phyloP scores from a whole-genome alignment of 805 yeast species.

The Osmozyma mogii region DNA sequence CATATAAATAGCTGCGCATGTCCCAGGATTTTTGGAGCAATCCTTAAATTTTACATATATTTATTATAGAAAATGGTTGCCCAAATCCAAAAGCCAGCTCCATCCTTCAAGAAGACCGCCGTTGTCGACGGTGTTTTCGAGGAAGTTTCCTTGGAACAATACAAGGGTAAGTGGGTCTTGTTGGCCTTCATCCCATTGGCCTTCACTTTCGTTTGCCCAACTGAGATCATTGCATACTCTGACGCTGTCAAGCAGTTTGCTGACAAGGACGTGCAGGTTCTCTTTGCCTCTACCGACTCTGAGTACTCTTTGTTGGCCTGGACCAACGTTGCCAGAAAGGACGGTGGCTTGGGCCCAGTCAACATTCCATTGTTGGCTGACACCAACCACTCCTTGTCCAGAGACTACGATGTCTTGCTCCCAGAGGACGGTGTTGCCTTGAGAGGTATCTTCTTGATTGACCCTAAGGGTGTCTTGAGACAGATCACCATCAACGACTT shows the following conservation, averaged over 20 bases:
- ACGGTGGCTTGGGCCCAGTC: conserved; percentile 96
- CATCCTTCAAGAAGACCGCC: conserved; percentile 92
- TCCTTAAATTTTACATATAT: too few relatives aligned
- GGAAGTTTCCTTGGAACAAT: conserved; percentile 89
- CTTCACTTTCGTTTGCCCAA: conserved; percentile 98
- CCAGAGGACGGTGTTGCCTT: conserved; percentile 96
- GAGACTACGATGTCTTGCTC: conserved; percentile 94
- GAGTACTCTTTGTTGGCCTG: conserved; percentile 96
- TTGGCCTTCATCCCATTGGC: conserved; percentile 98
- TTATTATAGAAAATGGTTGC: conserved; percentile 69
- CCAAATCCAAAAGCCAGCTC: conserved; percentile 91
- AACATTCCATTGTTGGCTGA: conserved; percentile 93
- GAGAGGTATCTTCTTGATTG: conserved; percentile 97
- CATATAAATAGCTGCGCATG: too few relatives aligned
- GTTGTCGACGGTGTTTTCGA: conserved; percentile 95
- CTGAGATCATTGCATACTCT: conserved; percentile 97
- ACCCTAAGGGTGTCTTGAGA: conserved; percentile 91
- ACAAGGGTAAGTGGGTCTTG: conserved; percentile 96
- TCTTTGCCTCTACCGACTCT: conserved; percentile 97
- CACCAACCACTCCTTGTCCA: conserved; percentile 90
- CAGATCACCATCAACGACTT: conserved; percentile 97
- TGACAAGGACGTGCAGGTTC: conserved; percentile 78
- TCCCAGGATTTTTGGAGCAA: too few relatives aligned
- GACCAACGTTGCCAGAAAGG: conserved; percentile 94
- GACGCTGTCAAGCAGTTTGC: conserved; percentile 88